Base-by-base conservation (phyloP, 2,329 filamentous ascomycete genomes). In the Microdochium paspali region DNA sequence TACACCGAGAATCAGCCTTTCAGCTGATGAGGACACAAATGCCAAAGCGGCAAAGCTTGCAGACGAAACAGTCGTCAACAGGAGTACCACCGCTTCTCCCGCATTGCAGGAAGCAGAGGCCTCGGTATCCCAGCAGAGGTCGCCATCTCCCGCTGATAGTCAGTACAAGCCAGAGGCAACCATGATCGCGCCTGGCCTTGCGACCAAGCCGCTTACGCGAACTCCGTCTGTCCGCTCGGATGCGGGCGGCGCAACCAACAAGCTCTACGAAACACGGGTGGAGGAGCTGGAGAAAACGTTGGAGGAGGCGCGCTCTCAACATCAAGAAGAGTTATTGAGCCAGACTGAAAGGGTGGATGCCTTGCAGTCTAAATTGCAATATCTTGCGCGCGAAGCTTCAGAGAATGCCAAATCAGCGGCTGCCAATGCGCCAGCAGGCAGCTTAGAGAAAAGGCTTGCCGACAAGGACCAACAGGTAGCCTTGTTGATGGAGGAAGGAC, bases 401-500 rank as follows among this genome's bases (percentile, higher is more conserved):
- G 84, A 90, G 26, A 74, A 84, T 1, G 88, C 93, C 1, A 85
- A 83, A 58, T 79, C 81, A 54, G 76, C 82, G 6, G 82, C 80
- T 2, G 68, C 75, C n/a, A 69, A 74, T 23, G 80, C 85, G 1
- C 69, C 77, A 2, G 61, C 78, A 0, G 85, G 85, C 5, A 87
- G 82, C 48, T 49, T 73, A 2, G 87, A 95, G 54, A 87, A 84
- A 62, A 90, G 87, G 59, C 64, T 97, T 13, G 86, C 88, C 1
- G 90, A 95, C 58, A 95, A 90, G 60, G 90, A 97, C 57, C 84
- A 91, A 56, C 87, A 87, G 61, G 94, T 97, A 57, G 88, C 90
- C 2, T 70, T 90, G 44, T 71, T 98, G 12, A 86, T 98, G 74
- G 85, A 95, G 56, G 93, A 98, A 68, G 93, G 94, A 1, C 87